Evolutionary conservation across 2,329 filamentous ascomycete genomes (phyloP).

Genomic region (Pezicula neosporulosa): DNA sequence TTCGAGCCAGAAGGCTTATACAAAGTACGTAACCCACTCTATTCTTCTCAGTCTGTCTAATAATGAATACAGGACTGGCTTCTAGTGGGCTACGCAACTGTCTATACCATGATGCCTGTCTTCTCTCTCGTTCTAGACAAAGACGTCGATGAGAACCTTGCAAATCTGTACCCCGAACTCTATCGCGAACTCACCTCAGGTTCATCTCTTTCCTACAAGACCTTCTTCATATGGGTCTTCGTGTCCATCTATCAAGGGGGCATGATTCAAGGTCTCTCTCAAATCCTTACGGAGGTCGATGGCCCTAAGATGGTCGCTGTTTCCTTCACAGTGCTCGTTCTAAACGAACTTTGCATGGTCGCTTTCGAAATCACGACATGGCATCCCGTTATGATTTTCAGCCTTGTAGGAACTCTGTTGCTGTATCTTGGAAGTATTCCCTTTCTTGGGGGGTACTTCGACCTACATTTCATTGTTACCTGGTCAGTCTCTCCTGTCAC

Average conservation of each 20-base stretch:
- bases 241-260: conserved; percentile 94
- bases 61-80: conserved; percentile 69
- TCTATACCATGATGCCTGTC: conserved; percentile 92
- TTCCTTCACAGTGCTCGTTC: conserved; percentile 83
- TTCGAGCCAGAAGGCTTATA: conserved; percentile 95
- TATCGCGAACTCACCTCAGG: conserved; percentile 96
- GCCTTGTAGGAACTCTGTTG: conserved; percentile 76
- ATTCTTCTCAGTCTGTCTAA: neutral
- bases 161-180: conserved; percentile 92
- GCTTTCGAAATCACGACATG: conserved; percentile 95
- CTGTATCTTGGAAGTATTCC: conserved; percentile 82
- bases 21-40: conserved; percentile 44
- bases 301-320: conserved; percentile 79
- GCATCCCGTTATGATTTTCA: conserved; percentile 89
- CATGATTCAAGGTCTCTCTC: conserved; percentile 91
- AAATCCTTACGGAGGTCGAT: conserved; percentile 79
- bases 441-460: conserved; percentile 86
- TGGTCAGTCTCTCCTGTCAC: conserved; percentile 40
- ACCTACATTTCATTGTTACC: conserved; percentile 74
- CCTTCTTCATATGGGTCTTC: conserved; percentile 95
- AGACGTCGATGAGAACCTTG: conserved; percentile 90
- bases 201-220: conserved; percentile 82
- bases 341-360: conserved; percentile 97
- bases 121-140: conserved; percentile 91
- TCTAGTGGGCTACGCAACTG: conserved; percentile 90